Conservation (phyloP, 257 asterid genomes). For the Solanum acaule region DNA sequence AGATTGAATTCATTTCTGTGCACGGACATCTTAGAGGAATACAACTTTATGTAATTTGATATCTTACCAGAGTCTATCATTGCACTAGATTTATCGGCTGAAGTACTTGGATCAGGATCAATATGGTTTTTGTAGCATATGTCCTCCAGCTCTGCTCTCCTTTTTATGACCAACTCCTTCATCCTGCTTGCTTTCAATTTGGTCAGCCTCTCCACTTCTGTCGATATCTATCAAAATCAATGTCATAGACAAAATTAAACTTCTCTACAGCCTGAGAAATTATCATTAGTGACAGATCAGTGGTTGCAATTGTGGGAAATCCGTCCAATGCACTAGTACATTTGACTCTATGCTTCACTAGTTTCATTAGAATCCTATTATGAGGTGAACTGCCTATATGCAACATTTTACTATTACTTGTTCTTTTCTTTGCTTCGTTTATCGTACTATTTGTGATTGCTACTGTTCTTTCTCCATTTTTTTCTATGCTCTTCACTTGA, state of each 20-base stretch:
- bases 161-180: conserved; percentile 10
- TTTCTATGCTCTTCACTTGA: no score
- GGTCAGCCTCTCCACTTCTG: conserved; percentile 3
- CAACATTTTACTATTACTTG: background rate
- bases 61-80: conserved; percentile 8
- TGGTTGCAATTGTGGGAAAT: background rate
- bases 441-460: background rate
- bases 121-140: conserved; percentile 4
- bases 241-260: background rate
- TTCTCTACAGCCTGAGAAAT: background rate
- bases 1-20: background rate
- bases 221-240: conserved; percentile 1
- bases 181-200: conserved; percentile 10
- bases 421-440: background rate
- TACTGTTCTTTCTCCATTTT: background rate
- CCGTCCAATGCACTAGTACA: background rate
- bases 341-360: background rate
- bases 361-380: background rate
- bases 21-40: background rate
- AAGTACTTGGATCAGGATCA: conserved; percentile 4
- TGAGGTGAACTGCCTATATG: background rate
- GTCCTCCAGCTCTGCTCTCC: conserved; percentile 10
- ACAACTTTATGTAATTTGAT: background rate
- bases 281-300: background rate
- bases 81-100: conserved; percentile 1